phyloP scores from a whole-genome alignment of 345 rosid genomes.

The Moricandia arvensis region DNA sequence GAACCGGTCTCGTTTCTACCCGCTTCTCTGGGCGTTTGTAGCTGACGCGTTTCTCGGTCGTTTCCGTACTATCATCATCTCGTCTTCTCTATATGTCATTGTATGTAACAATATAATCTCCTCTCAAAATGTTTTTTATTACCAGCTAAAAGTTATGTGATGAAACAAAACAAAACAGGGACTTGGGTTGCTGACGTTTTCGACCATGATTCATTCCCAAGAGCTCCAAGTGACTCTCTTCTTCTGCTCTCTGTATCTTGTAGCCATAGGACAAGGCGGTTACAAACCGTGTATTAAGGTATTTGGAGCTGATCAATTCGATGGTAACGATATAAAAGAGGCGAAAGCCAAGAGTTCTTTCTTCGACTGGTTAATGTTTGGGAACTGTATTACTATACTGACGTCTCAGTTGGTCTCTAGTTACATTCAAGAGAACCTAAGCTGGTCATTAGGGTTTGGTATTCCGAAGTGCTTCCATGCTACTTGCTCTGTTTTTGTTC shows the following conservation, averaged over 20 bases:
- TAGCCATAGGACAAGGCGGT: slow-evolving; percentile 47
- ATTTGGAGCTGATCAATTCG: slow-evolving; percentile 83
- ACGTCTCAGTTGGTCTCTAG: slow-evolving; percentile 43
- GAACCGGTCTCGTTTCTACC: slow-evolving; percentile 55
- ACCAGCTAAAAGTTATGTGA: background rate
- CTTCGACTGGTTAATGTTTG: slow-evolving; percentile 83
- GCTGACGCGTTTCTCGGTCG: slow-evolving; percentile 70
- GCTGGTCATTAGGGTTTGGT: slow-evolving; percentile 76
- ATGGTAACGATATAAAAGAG: slow-evolving; percentile 49
- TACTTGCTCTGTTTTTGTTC: slow-evolving; percentile 30
- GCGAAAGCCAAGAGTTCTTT: slow-evolving; percentile 56
- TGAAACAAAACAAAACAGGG: background rate
- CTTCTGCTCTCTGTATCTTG: slow-evolving; percentile 38
- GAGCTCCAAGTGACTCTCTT: slow-evolving; percentile 30
- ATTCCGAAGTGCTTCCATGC: slow-evolving; percentile 34
- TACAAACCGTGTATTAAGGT: slow-evolving; percentile 76
- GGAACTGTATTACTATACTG: slow-evolving; percentile 42
- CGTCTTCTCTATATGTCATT: slow-evolving; percentile 55
- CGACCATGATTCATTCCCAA: slow-evolving; percentile 30
- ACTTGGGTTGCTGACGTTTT: background rate
- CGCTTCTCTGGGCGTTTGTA: slow-evolving; percentile 61
- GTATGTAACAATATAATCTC: slow-evolving; percentile 8
- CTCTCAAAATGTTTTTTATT: background rate
- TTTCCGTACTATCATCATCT: slow-evolving; percentile 51
- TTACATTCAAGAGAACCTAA: slow-evolving; percentile 69